A percentile compares a stretch with the other conserved stretches of the same genome.
Conservation (phyloP, 129 eudicot species). For the Flaveria sonorensis region DNA sequence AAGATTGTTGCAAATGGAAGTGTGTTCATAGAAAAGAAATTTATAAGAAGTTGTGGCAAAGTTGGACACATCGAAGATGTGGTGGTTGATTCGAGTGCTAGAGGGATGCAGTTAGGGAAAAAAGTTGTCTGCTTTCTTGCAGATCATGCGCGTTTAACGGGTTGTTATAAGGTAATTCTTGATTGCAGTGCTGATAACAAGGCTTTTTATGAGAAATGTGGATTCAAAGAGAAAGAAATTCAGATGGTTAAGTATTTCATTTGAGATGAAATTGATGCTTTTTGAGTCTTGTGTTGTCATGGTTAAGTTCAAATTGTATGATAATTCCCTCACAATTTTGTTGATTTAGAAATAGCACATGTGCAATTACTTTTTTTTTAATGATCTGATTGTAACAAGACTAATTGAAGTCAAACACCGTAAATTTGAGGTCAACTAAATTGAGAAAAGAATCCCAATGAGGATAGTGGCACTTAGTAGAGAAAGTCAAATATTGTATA, state of each 20-base stretch:
- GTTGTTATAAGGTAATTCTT: conserved; percentile 90
- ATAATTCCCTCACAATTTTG: not conserved
- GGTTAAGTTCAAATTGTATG: not conserved
- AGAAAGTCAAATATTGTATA: too few relatives aligned
- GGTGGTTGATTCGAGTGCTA: conserved; percentile 68
- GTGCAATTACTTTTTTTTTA: not conserved
- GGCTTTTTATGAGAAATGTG: conserved; percentile 85
- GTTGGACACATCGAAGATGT: conserved; percentile 89
- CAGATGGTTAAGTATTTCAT: conserved; percentile 78
- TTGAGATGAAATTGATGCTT: conserved; percentile 27
- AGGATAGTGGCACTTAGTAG: too few relatives aligned
- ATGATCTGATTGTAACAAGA: too few relatives aligned
- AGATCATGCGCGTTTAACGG: conserved; percentile 64
- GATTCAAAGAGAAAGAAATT: conserved; percentile 59
- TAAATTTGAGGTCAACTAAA: too few relatives aligned
- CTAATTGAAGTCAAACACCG: too few relatives aligned
- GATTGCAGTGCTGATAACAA: conserved; percentile 65
- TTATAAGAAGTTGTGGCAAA: conserved; percentile 71
- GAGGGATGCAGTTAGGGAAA: conserved; percentile 83
- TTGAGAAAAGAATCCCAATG: too few relatives aligned
- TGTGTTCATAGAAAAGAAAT: conserved; percentile 74
- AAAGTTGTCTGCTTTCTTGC: conserved; percentile 56
- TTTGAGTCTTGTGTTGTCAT: not conserved
- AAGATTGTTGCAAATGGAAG: conserved; percentile 80
- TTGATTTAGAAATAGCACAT: not conserved